Percentiles rank a stretch among this genome's conserved stretches.
Conservation (phyloP, 192 early-diverging fungal genomes). For the Coemansia sp. region DNA sequence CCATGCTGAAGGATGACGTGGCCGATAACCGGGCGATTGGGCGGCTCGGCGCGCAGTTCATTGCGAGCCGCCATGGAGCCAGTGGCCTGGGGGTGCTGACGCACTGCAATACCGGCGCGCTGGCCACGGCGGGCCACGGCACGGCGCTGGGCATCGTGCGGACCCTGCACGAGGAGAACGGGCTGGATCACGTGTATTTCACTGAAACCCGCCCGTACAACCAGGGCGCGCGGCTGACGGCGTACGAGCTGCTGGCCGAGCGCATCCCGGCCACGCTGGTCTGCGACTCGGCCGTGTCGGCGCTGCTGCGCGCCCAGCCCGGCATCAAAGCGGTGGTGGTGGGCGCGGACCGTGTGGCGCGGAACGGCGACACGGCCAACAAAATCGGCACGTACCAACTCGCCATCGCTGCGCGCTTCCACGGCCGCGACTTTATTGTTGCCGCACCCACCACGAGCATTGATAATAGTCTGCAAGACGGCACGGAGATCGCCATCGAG, state of each 20-base stretch:
- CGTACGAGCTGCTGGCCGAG: conserved; percentile 90
- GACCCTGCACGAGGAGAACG: conserved; percentile 54
- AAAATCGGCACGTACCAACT: conserved; percentile 99
- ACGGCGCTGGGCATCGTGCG: conserved; percentile 95
- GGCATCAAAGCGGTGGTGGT: conserved; percentile 83
- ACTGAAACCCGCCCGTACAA: conserved; percentile 98
- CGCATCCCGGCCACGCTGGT: conserved; percentile 88
- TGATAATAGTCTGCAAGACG: conserved; percentile 67
- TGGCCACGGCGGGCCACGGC: conserved; percentile 80
- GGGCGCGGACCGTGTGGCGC: conserved; percentile 93
- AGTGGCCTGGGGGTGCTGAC: conserved; percentile 64
- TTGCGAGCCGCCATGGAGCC: not conserved
- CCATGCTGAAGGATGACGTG: conserved; percentile 82
- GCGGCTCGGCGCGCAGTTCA: conserved; percentile 63
- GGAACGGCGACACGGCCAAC: conserved; percentile 97
- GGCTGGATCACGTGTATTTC: conserved; percentile 79
- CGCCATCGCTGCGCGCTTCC: conserved; percentile 83
- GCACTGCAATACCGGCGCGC: conserved; percentile 95
- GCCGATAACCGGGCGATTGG: conserved; percentile 87
- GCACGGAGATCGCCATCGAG: conserved; percentile 83
- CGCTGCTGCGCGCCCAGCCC: conserved; percentile 59
- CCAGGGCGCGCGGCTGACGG: conserved; percentile 91
- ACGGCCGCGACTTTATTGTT: conserved; percentile 85
- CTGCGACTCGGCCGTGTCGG: conserved; percentile 88
- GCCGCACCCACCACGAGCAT: conserved; percentile 93